Evolutionary conservation across 2,329 filamentous ascomycete species (phyloP).

Genomic region (Neofusicoccum ribis): DNA sequence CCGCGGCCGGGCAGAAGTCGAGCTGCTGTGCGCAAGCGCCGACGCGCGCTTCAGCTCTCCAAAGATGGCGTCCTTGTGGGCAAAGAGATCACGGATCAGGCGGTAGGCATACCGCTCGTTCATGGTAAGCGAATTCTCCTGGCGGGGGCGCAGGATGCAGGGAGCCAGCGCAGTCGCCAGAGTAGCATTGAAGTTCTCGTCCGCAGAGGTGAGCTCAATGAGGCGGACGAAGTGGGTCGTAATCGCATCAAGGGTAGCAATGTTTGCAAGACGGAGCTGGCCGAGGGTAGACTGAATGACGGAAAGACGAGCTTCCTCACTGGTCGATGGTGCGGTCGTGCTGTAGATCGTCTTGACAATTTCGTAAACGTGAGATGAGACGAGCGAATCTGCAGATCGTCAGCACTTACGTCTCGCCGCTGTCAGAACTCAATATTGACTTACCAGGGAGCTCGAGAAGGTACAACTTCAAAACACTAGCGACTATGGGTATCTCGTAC

Average conservation of each 20-base stretch:
- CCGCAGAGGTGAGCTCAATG: slow-evolving; percentile 94
- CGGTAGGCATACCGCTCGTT: slow-evolving; percentile 93
- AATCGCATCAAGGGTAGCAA: slow-evolving; percentile 95
- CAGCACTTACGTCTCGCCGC: neutral
- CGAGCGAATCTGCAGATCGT: slow-evolving; percentile 74
- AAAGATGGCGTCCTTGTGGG: slow-evolving; percentile 94
- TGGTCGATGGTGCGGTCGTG: slow-evolving; percentile 64
- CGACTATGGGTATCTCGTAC: slow-evolving; percentile 92
- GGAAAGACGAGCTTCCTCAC: slow-evolving; percentile 79
- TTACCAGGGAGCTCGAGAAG: slow-evolving; percentile 89
- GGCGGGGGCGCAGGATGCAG: slow-evolving; percentile 83
- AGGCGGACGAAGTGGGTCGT: slow-evolving; percentile 97
- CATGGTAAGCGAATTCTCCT: slow-evolving; percentile 87
- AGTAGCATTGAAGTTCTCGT: slow-evolving; percentile 76
- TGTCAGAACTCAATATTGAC: slow-evolving; percentile 29
- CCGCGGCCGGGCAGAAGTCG: slow-evolving; percentile 66
- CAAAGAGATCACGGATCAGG: slow-evolving; percentile 86
- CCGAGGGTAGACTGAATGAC: slow-evolving; percentile 95
- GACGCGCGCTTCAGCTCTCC: slow-evolving; percentile 91
- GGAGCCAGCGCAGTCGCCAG: slow-evolving; percentile 76
- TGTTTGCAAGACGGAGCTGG: slow-evolving; percentile 92
- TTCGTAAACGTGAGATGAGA: slow-evolving; percentile 97
- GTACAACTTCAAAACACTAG: slow-evolving; percentile 89
- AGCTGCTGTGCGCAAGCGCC: slow-evolving; percentile 65
- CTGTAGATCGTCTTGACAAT: slow-evolving; percentile 97